Conservation (phyloP, 1,139 yeast genomes). For the Kurtzmaniella quercitrusa region DNA sequence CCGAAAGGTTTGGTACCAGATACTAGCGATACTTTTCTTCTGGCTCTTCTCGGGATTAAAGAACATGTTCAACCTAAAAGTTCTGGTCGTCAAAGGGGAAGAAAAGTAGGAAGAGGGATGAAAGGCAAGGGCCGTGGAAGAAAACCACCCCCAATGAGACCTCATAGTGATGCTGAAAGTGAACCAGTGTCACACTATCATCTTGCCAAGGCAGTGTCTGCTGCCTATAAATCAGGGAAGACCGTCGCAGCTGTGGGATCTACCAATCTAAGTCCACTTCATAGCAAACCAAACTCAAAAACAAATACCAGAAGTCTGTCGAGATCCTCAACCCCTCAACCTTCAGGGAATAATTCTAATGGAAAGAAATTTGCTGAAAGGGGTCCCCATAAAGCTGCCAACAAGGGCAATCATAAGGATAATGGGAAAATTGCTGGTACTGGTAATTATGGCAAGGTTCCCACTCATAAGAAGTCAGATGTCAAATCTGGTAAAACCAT, state of each 20-base stretch:
- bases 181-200: constrained; percentile 30
- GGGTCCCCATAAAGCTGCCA: background rate
- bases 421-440: background rate
- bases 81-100: constrained; percentile 14
- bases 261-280: constrained; percentile 5
- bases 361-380: background rate
- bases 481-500: background rate
- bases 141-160: background rate
- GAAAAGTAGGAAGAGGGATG: constrained; percentile 20
- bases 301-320: constrained; percentile 1
- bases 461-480: background rate
- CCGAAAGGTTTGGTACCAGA: constrained; percentile 35
- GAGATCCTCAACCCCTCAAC: constrained; percentile 1
- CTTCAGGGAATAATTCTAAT: background rate
- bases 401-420: background rate
- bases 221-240: constrained; percentile 36
- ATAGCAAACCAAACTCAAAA: background rate
- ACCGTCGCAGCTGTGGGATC: constrained; percentile 42
- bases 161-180: constrained; percentile 22
- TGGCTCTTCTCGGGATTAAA: constrained; percentile 46
- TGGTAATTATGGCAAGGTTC: background rate
- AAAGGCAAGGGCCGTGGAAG: constrained; percentile 10
- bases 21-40: constrained; percentile 44
- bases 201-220: constrained; percentile 27
- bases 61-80: constrained; percentile 26